Evolutionary conservation across 73 alveolate genomes (phyloP).

Genomic region (Breviolum minutum): DNA sequence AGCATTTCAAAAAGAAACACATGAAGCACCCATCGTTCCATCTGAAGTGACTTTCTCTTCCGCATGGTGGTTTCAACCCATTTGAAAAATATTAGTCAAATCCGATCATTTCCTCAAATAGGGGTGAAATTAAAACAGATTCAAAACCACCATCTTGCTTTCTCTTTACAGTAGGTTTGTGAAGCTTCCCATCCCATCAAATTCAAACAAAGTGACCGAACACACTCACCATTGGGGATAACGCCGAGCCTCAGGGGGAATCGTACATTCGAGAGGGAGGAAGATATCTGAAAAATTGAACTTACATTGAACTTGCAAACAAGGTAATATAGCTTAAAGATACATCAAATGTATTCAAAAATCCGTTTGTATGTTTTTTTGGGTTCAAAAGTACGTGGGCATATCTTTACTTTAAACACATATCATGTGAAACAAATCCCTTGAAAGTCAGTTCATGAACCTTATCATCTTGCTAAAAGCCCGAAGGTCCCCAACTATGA

Average conservation of each 20-base stretch:
- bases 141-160: background rate
- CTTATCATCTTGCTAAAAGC: too few species aligned
- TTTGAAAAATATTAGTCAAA: too few species aligned
- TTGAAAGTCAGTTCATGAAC: too few species aligned
- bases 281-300: background rate
- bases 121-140: background rate
- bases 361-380: background rate
- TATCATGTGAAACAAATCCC: too few species aligned
- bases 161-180: background rate
- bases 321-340: background rate
- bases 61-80: too few species aligned
- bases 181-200: background rate
- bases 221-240: conserved; percentile 65
- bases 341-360: background rate
- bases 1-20: too few species aligned
- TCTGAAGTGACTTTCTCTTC: too few species aligned
- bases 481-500: too few species aligned
- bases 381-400: background rate
- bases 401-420: too few species aligned
- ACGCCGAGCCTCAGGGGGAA: conserved; percentile 41
- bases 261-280: background rate
- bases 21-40: too few species aligned
- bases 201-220: background rate
- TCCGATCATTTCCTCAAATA: too few species aligned
- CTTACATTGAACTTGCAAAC: background rate